These are phyloP conservation scores for Paracamarosporium sp. DNA, from an alignment of 2,329 filamentous ascomycete species.

Conservation along the genomic window DNA sequence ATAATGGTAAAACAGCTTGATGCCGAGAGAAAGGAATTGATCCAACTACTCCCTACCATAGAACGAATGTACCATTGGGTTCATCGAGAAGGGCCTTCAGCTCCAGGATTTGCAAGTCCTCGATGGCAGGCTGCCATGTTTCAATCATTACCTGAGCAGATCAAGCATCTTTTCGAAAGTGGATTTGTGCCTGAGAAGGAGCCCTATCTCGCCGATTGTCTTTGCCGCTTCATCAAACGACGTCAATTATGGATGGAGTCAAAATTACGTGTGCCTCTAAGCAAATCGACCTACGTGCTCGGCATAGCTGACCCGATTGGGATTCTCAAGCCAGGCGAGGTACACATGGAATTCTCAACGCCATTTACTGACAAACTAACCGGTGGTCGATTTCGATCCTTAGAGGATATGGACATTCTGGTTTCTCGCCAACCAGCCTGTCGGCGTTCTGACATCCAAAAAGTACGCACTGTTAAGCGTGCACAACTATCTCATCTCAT, in stretches of 20 bases:
- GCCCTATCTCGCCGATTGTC: slow-evolving; percentile 57
- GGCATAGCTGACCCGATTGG: slow-evolving; percentile 74
- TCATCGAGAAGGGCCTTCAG: slow-evolving; percentile 40
- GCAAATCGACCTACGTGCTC: slow-evolving; percentile 66
- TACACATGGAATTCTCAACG: slow-evolving; percentile 71
- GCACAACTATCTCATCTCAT: slow-evolving; percentile 70
- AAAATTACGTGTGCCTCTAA: slow-evolving; percentile 67
- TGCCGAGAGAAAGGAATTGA: slow-evolving; percentile 60
- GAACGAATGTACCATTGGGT: slow-evolving; percentile 59
- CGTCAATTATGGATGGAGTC: slow-evolving; percentile 62
- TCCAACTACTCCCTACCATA: slow-evolving; percentile 59
- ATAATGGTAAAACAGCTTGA: slow-evolving; percentile 60
- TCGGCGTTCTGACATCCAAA: slow-evolving; percentile 75
- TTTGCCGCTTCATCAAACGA: slow-evolving; percentile 56
- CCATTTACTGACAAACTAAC: slow-evolving; percentile 63
- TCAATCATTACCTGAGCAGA: slow-evolving; percentile 26
- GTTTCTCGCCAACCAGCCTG: slow-evolving; percentile 75
- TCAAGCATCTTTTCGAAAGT: slow-evolving; percentile 42
- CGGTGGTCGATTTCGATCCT: slow-evolving; percentile 59
- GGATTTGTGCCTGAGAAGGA: slow-evolving; percentile 64
- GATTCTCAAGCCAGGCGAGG: slow-evolving; percentile 67
- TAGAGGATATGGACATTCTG: slow-evolving; percentile 67
- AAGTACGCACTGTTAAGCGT: slow-evolving; percentile 57
- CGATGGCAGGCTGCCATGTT: slow-evolving; percentile 36
- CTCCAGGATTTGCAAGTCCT: slow-evolving; percentile 22